Evolutionary conservation across 352 stramenopile species (phyloP).

Genomic region (Phytophthora hibernalis): DNA sequence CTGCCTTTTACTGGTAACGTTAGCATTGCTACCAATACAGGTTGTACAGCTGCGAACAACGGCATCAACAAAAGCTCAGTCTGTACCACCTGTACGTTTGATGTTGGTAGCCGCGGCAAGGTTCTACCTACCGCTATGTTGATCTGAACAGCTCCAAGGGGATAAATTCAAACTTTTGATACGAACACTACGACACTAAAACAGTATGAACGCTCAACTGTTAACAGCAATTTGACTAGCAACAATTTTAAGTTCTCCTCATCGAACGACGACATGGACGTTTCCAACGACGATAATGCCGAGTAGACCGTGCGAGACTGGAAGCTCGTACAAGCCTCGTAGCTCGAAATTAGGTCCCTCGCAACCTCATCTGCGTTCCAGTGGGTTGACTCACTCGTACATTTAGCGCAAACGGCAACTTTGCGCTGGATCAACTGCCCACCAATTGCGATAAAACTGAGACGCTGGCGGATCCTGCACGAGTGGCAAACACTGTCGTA

Average conservation of each 20-base stretch:
- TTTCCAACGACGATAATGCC: constrained; percentile 20
- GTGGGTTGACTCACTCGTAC: constrained; percentile 42
- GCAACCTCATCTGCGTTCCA: constrained; percentile 38
- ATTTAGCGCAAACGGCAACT: constrained; percentile 43
- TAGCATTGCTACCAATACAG: too few relatives aligned
- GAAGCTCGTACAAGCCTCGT: constrained; percentile 8
- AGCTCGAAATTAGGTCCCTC: constrained; percentile 16
- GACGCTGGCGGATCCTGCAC: constrained; percentile 47
- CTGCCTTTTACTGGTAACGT: too few relatives aligned
- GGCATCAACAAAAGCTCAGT: too few relatives aligned
- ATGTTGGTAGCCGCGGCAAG: not conserved
- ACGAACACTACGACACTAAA: not conserved
- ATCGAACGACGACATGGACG: constrained; percentile 23
- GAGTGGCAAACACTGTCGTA: constrained; percentile 40
- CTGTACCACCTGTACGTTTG: not conserved
- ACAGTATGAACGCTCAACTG: not conserved
- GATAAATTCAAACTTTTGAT: not conserved
- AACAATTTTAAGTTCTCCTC: constrained; percentile 1
- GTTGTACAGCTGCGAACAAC: too few relatives aligned
- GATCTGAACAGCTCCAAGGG: too few relatives aligned
- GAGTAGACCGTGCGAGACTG: constrained; percentile 11
- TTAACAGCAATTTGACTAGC: not conserved
- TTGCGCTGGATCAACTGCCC: constrained; percentile 38
- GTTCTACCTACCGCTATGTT: too few relatives aligned
- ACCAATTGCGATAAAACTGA: constrained; percentile 44